Percentiles rank a stretch among this genome's conserved stretches.
These are phyloP conservation scores for Chaetomiaceae sp. DNA, from an alignment of 2,329 filamentous ascomycete genomes.

Conservation along the genomic window DNA sequence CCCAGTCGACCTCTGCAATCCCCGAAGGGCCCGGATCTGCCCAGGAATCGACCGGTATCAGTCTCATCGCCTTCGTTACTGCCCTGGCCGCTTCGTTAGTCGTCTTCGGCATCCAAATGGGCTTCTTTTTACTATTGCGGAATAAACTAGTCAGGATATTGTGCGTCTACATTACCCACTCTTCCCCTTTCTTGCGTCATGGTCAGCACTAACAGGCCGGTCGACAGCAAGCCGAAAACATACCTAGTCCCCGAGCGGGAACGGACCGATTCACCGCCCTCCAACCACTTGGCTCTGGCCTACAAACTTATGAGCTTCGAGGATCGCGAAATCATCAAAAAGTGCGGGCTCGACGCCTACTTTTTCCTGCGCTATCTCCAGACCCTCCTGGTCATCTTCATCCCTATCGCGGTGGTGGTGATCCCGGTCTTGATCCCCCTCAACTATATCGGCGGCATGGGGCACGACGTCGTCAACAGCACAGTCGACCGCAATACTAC, in stretches of 20 bases:
- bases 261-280: constrained; percentile 70
- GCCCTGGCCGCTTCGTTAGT: constrained; percentile 59
- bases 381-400: constrained; percentile 80
- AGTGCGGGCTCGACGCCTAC: constrained; percentile 93
- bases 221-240: constrained; percentile 68
- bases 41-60: constrained; percentile 39
- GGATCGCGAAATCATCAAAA: constrained; percentile 82
- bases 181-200: background rate
- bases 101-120: constrained; percentile 60
- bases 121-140: constrained; percentile 71
- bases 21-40: constrained; percentile 22
- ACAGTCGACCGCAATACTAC: constrained; percentile 35
- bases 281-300: constrained; percentile 48
- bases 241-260: constrained; percentile 83
- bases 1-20: constrained; percentile 2
- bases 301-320: constrained; percentile 61
- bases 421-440: constrained; percentile 82
- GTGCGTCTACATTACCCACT: constrained; percentile 53
- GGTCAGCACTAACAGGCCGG: constrained; percentile 4
- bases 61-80: constrained; percentile 57
- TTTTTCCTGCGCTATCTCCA: constrained; percentile 89
- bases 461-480: constrained; percentile 47
- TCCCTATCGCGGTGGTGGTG: constrained; percentile 73
- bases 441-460: constrained; percentile 70
- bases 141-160: constrained; percentile 80